Base-by-base conservation (phyloP, 208 protist species). In the Blechomonas ayalai region DNA sequence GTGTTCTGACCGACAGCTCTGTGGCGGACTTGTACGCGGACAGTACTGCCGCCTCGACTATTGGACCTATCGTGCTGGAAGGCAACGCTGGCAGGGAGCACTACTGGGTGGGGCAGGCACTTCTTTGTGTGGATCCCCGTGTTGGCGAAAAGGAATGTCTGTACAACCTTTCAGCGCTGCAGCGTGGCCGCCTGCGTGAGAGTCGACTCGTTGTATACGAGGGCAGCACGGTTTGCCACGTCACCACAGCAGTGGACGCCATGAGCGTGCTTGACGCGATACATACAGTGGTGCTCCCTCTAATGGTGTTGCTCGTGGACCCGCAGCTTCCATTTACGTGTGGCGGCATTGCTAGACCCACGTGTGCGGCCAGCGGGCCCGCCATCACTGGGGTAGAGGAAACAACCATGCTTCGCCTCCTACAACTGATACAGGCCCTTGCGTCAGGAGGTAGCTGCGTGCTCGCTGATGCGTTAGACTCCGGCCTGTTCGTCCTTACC, bases 101-200 rank as follows among this genome's bases (percentile, higher is more conserved):
- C 34, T 59, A 72, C 36, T 62, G 74, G 3, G 57, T 62, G 0
- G 63, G 46, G 5, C 43, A 74, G 20, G 71, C 81, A 12, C 40
- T 59, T 9, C 66, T 94, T 20, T 84, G 73, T 49, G 65, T 94
- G 26, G 85, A 94, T 53, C 73, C 85, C 3, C 68, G 85, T 0
- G 62, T 94, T 45, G 66, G 68, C 20, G 82, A 88, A 31, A 51
- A 56, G 2, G 71, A 82, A 28, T 59, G 40, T 13, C 33, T 93
- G 16, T 88, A 82, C 61, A 93, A 93, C 59, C 52, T 90, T 9
- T 67, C 85, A 6, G 73, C 74, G 29, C 35, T 93, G 18, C 32
- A 82, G 46, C 61, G 64, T 25, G 75, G 70, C 15, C 60, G 69
- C 10, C 24, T 52, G 2, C 48, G 59, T 7, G 81, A 86, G 25